These are phyloP conservation scores for Tetrapyrgos nigripes DNA, from an alignment of 1,284 basidiomycete species.

Conservation along the genomic window DNA sequence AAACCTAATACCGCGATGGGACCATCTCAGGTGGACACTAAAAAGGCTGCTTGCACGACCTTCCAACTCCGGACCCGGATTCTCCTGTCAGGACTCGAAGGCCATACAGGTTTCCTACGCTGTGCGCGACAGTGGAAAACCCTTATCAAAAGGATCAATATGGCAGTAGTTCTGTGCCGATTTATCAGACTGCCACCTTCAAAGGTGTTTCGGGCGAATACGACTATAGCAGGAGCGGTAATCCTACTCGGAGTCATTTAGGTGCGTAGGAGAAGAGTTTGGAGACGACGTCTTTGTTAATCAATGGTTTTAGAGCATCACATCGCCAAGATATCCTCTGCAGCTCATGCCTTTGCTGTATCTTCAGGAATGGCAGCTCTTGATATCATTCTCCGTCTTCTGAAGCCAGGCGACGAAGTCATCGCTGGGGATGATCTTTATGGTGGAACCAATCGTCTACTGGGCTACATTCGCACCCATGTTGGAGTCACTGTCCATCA, in stretches of 20 bases:
- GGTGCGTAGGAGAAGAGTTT: slow-evolving; percentile 55
- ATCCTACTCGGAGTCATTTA: slow-evolving; percentile 95
- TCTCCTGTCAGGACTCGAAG: slow-evolving; percentile 68
- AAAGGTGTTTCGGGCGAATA: slow-evolving; percentile 92
- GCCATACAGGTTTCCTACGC: slow-evolving; percentile 83
- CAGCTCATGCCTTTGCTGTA: slow-evolving; percentile 88
- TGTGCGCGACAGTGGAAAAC: slow-evolving; percentile 92
- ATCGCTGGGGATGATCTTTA: slow-evolving; percentile 98
- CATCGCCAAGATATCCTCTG: slow-evolving; percentile 93
- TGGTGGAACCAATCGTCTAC: slow-evolving; percentile 95
- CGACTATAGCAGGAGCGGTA: slow-evolving; percentile 96
- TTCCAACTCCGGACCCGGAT: slow-evolving; percentile 80
- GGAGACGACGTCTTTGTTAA: slow-evolving; percentile 10
- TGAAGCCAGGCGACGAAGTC: slow-evolving; percentile 94
- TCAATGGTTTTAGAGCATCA: slow-evolving; percentile 76
- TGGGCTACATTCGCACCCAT: slow-evolving; percentile 90
- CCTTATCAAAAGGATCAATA: slow-evolving; percentile 94
- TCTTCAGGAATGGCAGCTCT: slow-evolving; percentile 98
- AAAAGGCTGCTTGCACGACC: slow-evolving; percentile 38
- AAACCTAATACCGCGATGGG: slow-evolving; percentile 15
- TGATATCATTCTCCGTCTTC: slow-evolving; percentile 92
- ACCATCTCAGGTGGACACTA: slow-evolving; percentile 25
- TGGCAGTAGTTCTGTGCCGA: slow-evolving; percentile 92
- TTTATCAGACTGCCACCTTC: slow-evolving; percentile 99
- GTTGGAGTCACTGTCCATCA: slow-evolving; percentile 92